Percentiles rank a stretch among this genome's conserved stretches.
These are phyloP conservation scores for Plasmodium cynomolgi DNA, from an alignment of 169 alveolate genomes.

Conservation along the genomic window DNA sequence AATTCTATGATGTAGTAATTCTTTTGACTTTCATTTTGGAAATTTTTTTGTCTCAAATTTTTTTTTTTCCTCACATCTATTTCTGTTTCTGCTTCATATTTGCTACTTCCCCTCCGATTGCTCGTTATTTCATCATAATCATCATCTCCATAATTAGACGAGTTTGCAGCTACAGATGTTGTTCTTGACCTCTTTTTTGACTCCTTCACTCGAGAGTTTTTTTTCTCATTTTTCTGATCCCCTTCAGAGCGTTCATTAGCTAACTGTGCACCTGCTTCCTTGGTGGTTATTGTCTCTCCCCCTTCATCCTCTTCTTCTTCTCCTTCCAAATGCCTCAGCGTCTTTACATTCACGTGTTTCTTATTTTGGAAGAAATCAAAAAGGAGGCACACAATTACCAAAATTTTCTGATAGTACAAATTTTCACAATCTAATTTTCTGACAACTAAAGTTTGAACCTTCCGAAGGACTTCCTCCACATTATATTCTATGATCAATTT, in stretches of 20 bases:
- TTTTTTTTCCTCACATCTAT: neutral
- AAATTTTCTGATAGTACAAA: slow-evolving; percentile 69
- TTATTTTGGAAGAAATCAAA: slow-evolving; percentile 67
- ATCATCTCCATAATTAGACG: slow-evolving; percentile 12
- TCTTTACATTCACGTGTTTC: slow-evolving; percentile 32
- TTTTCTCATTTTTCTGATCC: neutral
- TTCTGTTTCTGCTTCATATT: neutral
- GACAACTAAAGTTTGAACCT: slow-evolving; percentile 14
- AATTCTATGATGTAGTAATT: slow-evolving; percentile 71
- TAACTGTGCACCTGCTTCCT: neutral
- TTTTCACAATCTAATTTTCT: slow-evolving; percentile 64
- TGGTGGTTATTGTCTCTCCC: neutral
- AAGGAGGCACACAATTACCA: slow-evolving; percentile 21
- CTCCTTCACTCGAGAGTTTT: neutral
- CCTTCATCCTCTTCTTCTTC: slow-evolving; percentile 36
- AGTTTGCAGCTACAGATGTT: neutral
- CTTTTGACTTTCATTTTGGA: slow-evolving; percentile 15
- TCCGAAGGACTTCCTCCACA: slow-evolving; percentile 34
- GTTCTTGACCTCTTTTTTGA: slow-evolving; percentile 23
- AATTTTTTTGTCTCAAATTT: neutral
- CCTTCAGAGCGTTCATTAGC: slow-evolving; percentile 5
- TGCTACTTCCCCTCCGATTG: neutral
- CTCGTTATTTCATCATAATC: slow-evolving; percentile 1
- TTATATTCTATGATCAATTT: slow-evolving; percentile 40
- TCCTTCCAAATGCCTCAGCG: slow-evolving; percentile 31